A percentile compares a stretch with the other conserved stretches of the same genome.
Evolutionary conservation across 2,329 filamentous ascomycete genomes (phyloP).

Genomic region (Fusarium dlaminii): DNA sequence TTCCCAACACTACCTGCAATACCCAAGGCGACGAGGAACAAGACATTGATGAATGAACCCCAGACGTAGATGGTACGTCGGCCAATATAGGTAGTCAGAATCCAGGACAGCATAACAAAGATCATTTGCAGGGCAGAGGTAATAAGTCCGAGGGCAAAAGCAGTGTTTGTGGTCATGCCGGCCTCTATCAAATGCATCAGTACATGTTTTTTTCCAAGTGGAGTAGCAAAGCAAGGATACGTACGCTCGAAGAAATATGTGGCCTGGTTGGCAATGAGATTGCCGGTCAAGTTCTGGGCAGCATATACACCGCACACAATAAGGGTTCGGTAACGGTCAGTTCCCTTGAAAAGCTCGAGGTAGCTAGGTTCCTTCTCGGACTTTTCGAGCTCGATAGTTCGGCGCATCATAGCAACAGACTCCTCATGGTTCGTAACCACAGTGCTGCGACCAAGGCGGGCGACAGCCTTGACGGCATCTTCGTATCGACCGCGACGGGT

Average conservation of each 20-base stretch:
- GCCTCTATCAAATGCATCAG: conserved; percentile 59
- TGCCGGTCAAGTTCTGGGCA: conserved; percentile 68
- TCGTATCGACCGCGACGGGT: conserved; percentile 57
- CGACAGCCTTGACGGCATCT: conserved; percentile 52
- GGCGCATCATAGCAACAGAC: conserved; percentile 65
- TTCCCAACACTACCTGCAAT: conserved; percentile 64
- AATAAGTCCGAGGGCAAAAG: conserved; percentile 71
- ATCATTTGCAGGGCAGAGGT: conserved; percentile 70
- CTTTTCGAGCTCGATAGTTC: conserved; percentile 63
- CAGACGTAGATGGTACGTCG: conserved; percentile 72
- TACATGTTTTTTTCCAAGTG: not conserved
- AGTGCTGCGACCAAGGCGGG: not conserved
- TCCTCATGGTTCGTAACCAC: conserved; percentile 35
- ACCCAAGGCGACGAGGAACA: conserved; percentile 66
- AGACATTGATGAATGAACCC: conserved; percentile 64
- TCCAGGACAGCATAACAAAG: conserved; percentile 73
- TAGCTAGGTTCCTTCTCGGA: conserved; percentile 54
- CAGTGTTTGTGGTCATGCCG: conserved; percentile 61
- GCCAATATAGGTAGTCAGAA: conserved; percentile 72
- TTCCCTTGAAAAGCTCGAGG: conserved; percentile 63
- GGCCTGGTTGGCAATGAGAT: conserved; percentile 69
- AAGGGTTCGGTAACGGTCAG: conserved; percentile 62
- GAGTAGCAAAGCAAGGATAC: not conserved
- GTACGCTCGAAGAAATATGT: conserved; percentile 64
- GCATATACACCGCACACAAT: conserved; percentile 68